Base-by-base conservation (phyloP, 73 alveolate genomes). In the Stentor roeselii region DNA sequence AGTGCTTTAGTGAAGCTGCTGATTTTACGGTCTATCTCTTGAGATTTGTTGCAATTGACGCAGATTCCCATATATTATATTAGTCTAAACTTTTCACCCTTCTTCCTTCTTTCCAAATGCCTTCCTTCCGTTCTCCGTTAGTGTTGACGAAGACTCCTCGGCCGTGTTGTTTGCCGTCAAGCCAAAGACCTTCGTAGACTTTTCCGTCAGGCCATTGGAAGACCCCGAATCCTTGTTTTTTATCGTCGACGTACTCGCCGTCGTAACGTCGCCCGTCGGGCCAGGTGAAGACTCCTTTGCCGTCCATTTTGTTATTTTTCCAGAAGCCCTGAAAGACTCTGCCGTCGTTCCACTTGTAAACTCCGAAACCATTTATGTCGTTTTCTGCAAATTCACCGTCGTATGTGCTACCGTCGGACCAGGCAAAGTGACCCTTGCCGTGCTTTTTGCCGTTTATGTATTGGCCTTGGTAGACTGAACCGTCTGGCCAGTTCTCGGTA, bases 311-410 rank as follows among this genome's bases (percentile, higher is more conserved):
- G 82, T 88, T 89, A 42, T 83, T 60, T 35, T 82, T 75, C 86
- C 92, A 93, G 67, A 86, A 90, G 38, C 98, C 98, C 83, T 89
- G 89, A 84, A 82, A 86, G 4, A 77, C 59, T 67, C 94, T 91
- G 11, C 97, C 96, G 58, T 92, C 94, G 58, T 90, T 84, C 94
- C 95, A 93, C 76, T 74, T 82, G 59, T 92, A 85, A 11, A 83
- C 83, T 3, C 98, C 98, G 60, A 83, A 59, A 0, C 98, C 98
- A 59, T 88, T 86, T 36, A 76, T 76, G 39, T 76, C 39, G 67
- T 76, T 76, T 27, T 90, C 75, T 75, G 58, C 67, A 90, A 86
- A 90, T 60, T 76, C 82, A 36, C 92, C 92, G 75, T 74, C 89
- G 82, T 90, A 90, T 39, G 36, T 59, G 37, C 92, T 85, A 35